Conservation (phyloP, 495 filamentous ascomycete species). For the Beverwykella pulmonaria region DNA sequence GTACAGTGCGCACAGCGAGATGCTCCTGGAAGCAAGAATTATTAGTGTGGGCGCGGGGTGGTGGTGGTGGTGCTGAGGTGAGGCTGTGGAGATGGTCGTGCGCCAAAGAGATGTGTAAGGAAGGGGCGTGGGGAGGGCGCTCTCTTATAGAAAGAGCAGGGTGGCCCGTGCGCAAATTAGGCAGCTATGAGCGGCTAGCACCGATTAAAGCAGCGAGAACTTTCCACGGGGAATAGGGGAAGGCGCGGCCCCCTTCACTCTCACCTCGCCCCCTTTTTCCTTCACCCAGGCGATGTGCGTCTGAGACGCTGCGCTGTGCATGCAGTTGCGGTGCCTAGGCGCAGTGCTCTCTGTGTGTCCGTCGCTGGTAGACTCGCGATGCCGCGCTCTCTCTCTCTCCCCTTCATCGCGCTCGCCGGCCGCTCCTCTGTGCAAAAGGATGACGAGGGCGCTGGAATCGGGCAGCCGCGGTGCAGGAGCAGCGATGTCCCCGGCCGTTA, state of each 20-base stretch:
- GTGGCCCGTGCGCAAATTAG: slow-evolving; percentile 3
- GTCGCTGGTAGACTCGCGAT: neutral
- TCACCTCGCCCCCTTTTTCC: neutral
- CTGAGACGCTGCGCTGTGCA: neutral
- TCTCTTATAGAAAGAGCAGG: neutral
- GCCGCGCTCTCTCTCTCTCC: neutral
- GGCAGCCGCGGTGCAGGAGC: slow-evolving; percentile 7
- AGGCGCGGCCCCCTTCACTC: neutral
- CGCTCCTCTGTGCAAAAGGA: neutral
- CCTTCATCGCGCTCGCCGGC: neutral
- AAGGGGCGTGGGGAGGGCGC: slow-evolving; percentile 1
- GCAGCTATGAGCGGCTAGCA: neutral
- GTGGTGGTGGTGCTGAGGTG: neutral
- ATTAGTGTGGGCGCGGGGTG: neutral
- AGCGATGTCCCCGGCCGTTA: neutral
- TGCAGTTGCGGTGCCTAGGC: neutral
- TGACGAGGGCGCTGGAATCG: neutral
- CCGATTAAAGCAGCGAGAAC: neutral
- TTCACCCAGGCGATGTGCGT: neutral
- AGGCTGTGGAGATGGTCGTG: neutral
- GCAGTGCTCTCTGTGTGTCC: neutral
- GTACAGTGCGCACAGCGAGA: neutral
- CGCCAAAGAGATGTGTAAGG: neutral
- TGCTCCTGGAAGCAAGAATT: neutral
- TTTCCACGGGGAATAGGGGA: neutral